These are phyloP conservation scores for Polytolypa hystricis DNA, from an alignment of 2,329 filamentous ascomycete genomes.

Conservation along the genomic window DNA sequence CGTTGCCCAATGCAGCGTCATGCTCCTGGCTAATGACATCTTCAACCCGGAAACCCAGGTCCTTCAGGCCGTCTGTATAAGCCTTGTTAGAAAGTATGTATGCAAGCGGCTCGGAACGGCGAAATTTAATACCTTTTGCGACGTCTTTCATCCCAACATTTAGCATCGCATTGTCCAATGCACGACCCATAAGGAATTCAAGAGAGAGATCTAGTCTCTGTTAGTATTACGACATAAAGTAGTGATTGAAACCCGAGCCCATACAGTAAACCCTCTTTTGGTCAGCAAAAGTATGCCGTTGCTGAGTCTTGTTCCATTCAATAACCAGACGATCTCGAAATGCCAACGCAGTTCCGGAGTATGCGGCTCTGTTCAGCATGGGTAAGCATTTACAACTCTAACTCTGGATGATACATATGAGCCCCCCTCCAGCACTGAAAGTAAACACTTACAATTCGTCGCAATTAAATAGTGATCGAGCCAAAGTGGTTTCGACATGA, in stretches of 20 bases:
- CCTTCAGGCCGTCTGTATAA: conserved; percentile 58
- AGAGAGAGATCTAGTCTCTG: conserved; percentile 68
- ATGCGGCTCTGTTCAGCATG: conserved; percentile 61
- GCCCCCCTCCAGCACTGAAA: neutral
- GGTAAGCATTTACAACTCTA: too few species aligned
- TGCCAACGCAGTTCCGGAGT: conserved; percentile 79
- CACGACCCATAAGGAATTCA: conserved; percentile 94
- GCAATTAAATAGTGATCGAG: conserved; percentile 95
- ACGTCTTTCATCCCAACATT: conserved; percentile 82
- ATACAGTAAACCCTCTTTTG: conserved; percentile 86
- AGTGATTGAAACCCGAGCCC: too few species aligned
- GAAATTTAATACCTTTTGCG: conserved; percentile 67
- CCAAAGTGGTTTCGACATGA: conserved; percentile 92
- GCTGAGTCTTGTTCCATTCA: conserved; percentile 97
- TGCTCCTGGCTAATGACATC: conserved; percentile 92
- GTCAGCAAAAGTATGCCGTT: conserved; percentile 82
- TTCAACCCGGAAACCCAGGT: conserved; percentile 93
- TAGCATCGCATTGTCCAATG: conserved; percentile 96
- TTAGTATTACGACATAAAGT: too few species aligned
- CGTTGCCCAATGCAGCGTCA: conserved; percentile 91
- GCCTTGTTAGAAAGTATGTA: conserved; percentile 9
- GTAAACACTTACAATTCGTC: conserved; percentile 55
- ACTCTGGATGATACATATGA: too few species aligned
- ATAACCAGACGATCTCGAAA: conserved; percentile 87
- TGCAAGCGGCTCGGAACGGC: neutral